Evolutionary conservation across 1,284 basidiomycete species (phyloP).

Genomic region (Mrakiaceae sp.): DNA sequence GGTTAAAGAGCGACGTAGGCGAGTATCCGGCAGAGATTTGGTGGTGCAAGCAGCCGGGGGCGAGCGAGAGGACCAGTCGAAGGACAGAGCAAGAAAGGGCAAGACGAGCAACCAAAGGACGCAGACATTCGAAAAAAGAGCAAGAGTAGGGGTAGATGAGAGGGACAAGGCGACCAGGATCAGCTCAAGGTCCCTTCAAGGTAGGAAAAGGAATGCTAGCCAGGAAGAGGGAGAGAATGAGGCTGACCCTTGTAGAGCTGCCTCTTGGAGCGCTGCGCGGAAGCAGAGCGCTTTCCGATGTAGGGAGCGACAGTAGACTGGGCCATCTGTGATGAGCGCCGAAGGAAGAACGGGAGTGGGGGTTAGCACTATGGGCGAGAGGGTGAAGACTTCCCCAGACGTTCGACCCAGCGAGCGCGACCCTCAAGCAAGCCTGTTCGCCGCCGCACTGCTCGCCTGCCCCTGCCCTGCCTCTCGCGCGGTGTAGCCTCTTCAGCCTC

Average conservation of each 20-base stretch:
- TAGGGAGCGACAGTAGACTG: constrained; percentile 78
- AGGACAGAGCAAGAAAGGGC: neutral
- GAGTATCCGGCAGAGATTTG: neutral
- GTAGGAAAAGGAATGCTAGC: too few species aligned
- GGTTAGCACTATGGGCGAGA: too few species aligned
- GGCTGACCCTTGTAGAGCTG: constrained; percentile 45
- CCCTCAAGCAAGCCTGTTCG: too few species aligned
- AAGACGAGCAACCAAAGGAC: neutral
- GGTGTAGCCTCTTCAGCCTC: neutral
- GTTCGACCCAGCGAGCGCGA: too few species aligned
- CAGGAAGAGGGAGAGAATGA: neutral
- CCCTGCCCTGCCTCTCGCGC: neutral
- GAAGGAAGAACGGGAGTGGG: neutral
- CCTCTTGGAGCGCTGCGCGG: constrained; percentile 68
- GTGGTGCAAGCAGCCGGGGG: neutral
- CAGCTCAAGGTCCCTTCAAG: neutral
- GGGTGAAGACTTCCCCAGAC: too few species aligned
- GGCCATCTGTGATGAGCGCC: constrained; percentile 56
- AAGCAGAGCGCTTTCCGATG: constrained; percentile 73
- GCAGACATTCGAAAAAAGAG: neutral
- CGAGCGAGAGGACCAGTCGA: neutral
- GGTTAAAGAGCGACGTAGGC: too few species aligned
- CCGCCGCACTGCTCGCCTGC: neutral
- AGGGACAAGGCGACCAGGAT: neutral
- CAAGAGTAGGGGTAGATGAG: neutral